Evolutionary conservation across 1,139 yeast genomes (phyloP), one percentile per base, ranked within the genome.

Genomic region (Sugiyamaella pinicola): DNA sequence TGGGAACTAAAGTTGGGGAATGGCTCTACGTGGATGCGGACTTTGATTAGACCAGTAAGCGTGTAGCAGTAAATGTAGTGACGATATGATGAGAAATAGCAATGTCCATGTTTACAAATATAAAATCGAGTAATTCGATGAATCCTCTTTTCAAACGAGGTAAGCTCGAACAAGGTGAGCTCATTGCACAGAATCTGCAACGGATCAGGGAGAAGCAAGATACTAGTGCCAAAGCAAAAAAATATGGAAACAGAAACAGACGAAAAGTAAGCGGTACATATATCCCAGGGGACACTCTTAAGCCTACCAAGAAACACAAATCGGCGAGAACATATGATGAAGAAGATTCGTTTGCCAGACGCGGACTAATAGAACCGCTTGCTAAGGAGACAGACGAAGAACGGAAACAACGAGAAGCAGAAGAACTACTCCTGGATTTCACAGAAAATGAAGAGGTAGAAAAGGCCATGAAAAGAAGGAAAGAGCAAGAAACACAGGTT

Each of bases 321-420:
- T 17, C 35, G n/a, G 17, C 10, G 6, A 7, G 17, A 3, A 31
- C 4, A 2, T 17, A 31, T 17, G 15, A n/a, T 12, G 13, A 31
- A 8, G 35, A n/a, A 6, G 15, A n/a, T 7, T n/a, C 35, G n/a
- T 31, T 31, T 17, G n/a, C 4, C 17, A 31, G 17, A 12, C 12
- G 35, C 6, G 17, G 35, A 13, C 35, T 31, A 8, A 31, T 31
- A 31, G n/a, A 31, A 13, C 35, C 35, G 2, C 10, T 31, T n/a
- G 7, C 5, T 17, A 13, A 13, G 7, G 35, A 31, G n/a, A 31
- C 35, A 37, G 41, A 38, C 6, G 28, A 18, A 18, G 42, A 38
- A 19, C 18, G 26, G 12, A 40, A 6, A 24, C 33, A 40, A 10
- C 44, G 44, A 40, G 44, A 40, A 40, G 22, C 19, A 2, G 44